Percentiles rank a stretch among this genome's conserved stretches.
Conservation (phyloP, 371 early-diverging fungal genomes). For the Dipsacomyces acuminosporus region DNA sequence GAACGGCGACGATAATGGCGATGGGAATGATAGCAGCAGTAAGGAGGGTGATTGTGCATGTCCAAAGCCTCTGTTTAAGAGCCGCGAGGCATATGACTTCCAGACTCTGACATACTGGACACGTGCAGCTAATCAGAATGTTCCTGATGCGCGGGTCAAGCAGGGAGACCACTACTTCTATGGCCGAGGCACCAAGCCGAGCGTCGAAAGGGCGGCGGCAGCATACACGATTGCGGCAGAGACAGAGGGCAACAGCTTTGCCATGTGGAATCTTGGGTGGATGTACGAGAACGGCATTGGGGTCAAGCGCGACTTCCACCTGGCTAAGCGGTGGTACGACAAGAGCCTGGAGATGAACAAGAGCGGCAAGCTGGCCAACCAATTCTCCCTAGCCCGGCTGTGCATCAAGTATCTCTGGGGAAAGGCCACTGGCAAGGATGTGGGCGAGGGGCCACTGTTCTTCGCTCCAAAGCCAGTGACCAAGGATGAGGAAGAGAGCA, state of each 20-base stretch:
- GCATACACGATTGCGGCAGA: slow-evolving; percentile 90
- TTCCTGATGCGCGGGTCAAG: slow-evolving; percentile 83
- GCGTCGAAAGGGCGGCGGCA: slow-evolving; percentile 72
- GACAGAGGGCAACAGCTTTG: slow-evolving; percentile 68
- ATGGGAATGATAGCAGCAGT: background rate
- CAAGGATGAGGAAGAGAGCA: slow-evolving; percentile 1
- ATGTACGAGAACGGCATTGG: slow-evolving; percentile 97
- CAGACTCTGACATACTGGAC: slow-evolving; percentile 85
- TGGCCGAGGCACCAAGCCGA: slow-evolving; percentile 71
- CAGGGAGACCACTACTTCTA: slow-evolving; percentile 91
- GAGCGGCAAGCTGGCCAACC: slow-evolving; percentile 77
- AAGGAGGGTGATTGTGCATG: slow-evolving; percentile 12
- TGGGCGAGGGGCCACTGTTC: slow-evolving; percentile 47
- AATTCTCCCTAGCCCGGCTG: slow-evolving; percentile 70
- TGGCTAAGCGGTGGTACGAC: slow-evolving; percentile 93
- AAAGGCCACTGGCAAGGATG: slow-evolving; percentile 57
- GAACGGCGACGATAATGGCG: background rate
- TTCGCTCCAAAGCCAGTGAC: slow-evolving; percentile 34
- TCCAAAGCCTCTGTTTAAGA: slow-evolving; percentile 22
- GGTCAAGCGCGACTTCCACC: slow-evolving; percentile 78
- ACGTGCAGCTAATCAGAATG: slow-evolving; percentile 91
- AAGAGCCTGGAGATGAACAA: slow-evolving; percentile 64
- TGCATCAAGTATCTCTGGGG: slow-evolving; percentile 64
- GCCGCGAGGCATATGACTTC: slow-evolving; percentile 23
- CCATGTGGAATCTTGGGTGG: slow-evolving; percentile 95